Evolutionary conservation across 352 stramenopile species (phyloP).

Genomic region (Phytopythium mirpurense): DNA sequence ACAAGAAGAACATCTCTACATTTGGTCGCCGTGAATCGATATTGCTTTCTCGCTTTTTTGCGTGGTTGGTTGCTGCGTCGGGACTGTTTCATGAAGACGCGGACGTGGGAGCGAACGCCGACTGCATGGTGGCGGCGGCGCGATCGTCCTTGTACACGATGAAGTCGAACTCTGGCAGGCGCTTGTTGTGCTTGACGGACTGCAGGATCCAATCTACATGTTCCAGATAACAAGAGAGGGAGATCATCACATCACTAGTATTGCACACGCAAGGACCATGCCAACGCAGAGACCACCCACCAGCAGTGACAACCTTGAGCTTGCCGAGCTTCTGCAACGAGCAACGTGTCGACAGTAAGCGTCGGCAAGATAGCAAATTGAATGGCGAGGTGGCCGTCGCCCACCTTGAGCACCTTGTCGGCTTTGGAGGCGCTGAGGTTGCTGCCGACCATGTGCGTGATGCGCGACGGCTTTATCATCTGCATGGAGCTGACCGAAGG

Average conservation of each 20-base stretch:
- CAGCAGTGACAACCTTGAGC: constrained; percentile 63
- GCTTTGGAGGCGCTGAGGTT: constrained; percentile 76
- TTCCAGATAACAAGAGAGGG: background rate
- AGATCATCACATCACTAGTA: no score
- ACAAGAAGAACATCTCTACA: constrained; percentile 27
- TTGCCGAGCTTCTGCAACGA: constrained; percentile 36
- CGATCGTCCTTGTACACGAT: constrained; percentile 61
- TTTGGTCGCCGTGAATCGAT: constrained; percentile 44
- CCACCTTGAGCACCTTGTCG: constrained; percentile 66
- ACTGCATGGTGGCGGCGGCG: constrained; percentile 10
- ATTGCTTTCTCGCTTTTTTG: constrained; percentile 13
- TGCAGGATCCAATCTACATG: constrained; percentile 71
- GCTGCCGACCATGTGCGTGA: constrained; percentile 77
- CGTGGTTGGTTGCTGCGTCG: background rate
- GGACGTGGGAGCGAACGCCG: constrained; percentile 11
- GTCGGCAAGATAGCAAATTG: no score
- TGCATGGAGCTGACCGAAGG: background rate
- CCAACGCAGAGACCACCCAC: constrained; percentile 15
- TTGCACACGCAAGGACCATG: no score
- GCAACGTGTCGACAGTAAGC: background rate
- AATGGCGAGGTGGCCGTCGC: background rate
- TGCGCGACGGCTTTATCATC: constrained; percentile 31
- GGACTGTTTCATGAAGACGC: background rate
- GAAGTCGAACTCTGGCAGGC: constrained; percentile 60
- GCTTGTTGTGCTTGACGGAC: constrained; percentile 60